phyloP scores from a whole-genome alignment of 345 rosid genomes.

The Eutrema japonicum region DNA sequence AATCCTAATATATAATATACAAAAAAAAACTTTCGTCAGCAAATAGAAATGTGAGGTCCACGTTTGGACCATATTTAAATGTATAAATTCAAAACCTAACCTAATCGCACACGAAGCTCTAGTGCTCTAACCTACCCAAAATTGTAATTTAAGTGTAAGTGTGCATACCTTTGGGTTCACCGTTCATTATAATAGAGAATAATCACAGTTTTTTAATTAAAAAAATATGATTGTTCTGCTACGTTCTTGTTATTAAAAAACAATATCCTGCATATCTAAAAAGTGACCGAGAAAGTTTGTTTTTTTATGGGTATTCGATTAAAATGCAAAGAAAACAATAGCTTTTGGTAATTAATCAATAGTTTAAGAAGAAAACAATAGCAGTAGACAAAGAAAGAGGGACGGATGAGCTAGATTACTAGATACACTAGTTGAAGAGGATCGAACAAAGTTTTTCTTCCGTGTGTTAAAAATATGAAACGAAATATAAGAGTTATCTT shows the following conservation, averaged over 20 bases:
- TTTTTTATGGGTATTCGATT: not conserved
- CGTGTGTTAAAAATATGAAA: no score
- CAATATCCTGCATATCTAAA: not conserved
- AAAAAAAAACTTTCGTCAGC: slow-evolving; percentile 15
- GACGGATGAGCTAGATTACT: no score
- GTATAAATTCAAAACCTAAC: not conserved
- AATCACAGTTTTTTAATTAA: not conserved
- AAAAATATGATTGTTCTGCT: not conserved
- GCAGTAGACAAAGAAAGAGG: no score
- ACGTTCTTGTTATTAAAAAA: not conserved
- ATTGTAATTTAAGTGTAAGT: not conserved
- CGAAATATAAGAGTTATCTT: no score
- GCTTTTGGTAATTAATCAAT: no score
- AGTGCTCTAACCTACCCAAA: slow-evolving; percentile 43
- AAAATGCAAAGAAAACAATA: no score
- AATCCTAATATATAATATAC: not conserved
- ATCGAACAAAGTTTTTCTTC: no score
- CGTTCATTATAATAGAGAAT: not conserved
- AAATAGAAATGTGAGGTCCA: slow-evolving; percentile 34
- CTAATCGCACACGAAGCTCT: slow-evolving; percentile 18
- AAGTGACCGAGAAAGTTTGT: not conserved
- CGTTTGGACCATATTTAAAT: slow-evolving; percentile 9
- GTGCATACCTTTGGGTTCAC: not conserved
- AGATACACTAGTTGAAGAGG: no score
- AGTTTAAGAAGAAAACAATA: no score